phyloP scores from a whole-genome alignment of 2,329 filamentous ascomycete species.

The Botrytis aclada region DNA sequence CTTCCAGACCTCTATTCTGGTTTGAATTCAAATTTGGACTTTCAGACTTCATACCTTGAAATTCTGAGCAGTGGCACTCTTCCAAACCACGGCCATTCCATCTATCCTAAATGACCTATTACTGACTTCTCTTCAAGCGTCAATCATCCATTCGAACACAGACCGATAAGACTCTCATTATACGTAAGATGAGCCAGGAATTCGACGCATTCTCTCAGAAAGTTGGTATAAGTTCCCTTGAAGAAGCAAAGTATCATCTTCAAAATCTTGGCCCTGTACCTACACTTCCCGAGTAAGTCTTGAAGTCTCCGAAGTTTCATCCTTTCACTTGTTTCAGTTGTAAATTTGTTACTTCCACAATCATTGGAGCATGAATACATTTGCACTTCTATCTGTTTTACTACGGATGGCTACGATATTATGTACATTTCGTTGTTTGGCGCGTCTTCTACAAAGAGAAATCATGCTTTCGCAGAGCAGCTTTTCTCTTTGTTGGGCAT shows the following conservation, averaged over 20 bases:
- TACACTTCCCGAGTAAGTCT: not conserved
- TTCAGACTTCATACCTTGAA: not conserved
- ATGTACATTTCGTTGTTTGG: not conserved
- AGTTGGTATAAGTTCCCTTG: not conserved
- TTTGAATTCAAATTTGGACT: not conserved
- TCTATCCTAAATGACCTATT: not conserved
- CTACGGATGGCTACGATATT: not conserved
- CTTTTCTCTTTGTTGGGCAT: not conserved
- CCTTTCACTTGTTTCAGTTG: not conserved
- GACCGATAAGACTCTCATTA: not conserved
- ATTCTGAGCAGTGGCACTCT: too few relatives aligned
- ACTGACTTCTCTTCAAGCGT: not conserved
- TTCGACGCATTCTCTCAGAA: slow-evolving; percentile 3
- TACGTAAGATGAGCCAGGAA: not conserved
- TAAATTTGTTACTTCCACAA: not conserved
- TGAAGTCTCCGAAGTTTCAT: too few relatives aligned
- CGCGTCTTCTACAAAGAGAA: not conserved
- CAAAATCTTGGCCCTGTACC: slow-evolving; percentile 10
- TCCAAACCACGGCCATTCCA: not conserved
- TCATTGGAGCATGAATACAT: not conserved
- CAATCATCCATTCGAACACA: not conserved
- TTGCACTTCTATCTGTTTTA: not conserved
- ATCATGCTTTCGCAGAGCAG: not conserved
- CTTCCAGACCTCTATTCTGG: not conserved
- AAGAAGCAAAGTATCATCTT: slow-evolving; percentile 10